Conservation (phyloP, 2,329 filamentous ascomycete species). For the Curvularia hawaiiensis region DNA sequence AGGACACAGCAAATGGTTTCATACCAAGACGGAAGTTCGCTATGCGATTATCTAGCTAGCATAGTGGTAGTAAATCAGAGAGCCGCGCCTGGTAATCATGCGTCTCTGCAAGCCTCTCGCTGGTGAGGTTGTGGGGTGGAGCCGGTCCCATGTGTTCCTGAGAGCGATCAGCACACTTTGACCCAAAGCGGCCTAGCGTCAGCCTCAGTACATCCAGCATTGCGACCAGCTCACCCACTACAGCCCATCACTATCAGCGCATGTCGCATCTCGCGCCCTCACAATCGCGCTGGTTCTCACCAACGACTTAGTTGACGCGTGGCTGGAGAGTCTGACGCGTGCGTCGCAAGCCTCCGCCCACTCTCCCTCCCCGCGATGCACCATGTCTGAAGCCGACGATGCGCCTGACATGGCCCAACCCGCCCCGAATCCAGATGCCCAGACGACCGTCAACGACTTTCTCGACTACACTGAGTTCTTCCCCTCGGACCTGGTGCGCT, state of each 20-base stretch:
- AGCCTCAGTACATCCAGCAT: conserved; percentile 7
- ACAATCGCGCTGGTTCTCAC: conserved; percentile 37
- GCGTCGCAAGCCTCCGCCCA: conserved; percentile 39
- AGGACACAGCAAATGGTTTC: not conserved
- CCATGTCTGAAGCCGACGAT: conserved; percentile 45
- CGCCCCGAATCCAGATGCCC: conserved; percentile 66
- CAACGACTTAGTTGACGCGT: conserved; percentile 43
- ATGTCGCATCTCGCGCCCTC: conserved; percentile 24
- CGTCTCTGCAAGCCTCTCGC: not conserved
- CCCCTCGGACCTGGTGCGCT: conserved; percentile 67
- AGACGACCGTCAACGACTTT: conserved; percentile 70
- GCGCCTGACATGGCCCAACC: conserved; percentile 43
- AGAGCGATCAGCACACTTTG: not conserved
- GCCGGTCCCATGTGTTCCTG: conserved; percentile 9
- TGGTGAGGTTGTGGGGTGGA: not conserved
- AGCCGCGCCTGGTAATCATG: not conserved
- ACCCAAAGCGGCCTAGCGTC: conserved; percentile 19
- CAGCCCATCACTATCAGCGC: conserved; percentile 19
- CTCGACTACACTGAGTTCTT: conserved; percentile 73
- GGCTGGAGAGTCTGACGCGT: conserved; percentile 47
- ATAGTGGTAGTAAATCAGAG: not conserved
- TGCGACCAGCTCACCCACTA: conserved; percentile 14
- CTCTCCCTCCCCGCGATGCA: conserved; percentile 42
- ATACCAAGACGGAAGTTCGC: too few species aligned
- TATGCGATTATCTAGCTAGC: not conserved